Percentiles rank a stretch among this genome's conserved stretches.
Evolutionary conservation across 345 rosid species (phyloP).

Genomic region (Linum trigynum): DNA sequence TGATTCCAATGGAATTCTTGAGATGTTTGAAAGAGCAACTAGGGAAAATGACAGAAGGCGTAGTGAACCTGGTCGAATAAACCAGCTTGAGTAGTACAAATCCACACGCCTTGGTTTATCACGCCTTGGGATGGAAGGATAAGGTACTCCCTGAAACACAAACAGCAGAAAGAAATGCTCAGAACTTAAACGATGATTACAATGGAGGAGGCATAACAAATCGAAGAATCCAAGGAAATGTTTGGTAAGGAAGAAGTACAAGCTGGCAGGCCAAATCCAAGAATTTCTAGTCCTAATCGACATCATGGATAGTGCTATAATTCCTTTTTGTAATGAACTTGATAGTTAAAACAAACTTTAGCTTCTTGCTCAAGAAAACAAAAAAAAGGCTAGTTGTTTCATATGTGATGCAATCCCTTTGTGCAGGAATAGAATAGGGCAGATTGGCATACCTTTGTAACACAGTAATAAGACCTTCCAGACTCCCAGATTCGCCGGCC

Average conservation of each 20-base stretch:
- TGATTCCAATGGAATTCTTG: background rate
- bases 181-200: constrained; percentile 1
- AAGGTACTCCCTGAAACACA: constrained; percentile 47
- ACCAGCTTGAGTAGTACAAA: constrained; percentile 76
- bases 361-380: constrained; percentile 1
- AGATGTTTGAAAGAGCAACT: background rate
- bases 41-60: constrained; percentile 3
- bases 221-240: background rate
- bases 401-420: background rate
- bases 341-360: too few relatives aligned
- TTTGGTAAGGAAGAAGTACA: background rate
- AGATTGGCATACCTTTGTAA: constrained; percentile 57
- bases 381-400: background rate
- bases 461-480: constrained; percentile 51
- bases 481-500: constrained; percentile 75
- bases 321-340: background rate
- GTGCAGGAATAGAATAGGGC: background rate
- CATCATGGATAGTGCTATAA: background rate
- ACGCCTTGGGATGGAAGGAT: constrained; percentile 40
- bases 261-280: background rate
- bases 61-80: constrained; percentile 53
- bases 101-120: constrained; percentile 61
- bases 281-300: too few relatives aligned
- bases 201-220: background rate
- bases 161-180: constrained; percentile 7